Evolutionary conservation across 2,329 filamentous ascomycete species (phyloP).

Genomic region (Dactylellina drechsleri): DNA sequence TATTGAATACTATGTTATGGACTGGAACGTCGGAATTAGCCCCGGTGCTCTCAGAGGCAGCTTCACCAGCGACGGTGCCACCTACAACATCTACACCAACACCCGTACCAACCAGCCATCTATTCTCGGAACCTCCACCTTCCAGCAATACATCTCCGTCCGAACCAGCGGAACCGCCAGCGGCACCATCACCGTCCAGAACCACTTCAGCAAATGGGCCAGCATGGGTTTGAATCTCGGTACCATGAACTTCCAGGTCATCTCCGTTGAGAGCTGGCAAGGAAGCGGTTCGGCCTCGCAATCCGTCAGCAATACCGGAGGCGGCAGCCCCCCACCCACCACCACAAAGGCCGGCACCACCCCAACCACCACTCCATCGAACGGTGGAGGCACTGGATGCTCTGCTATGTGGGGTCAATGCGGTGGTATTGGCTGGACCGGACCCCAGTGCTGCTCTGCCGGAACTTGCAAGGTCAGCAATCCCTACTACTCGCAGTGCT

Average conservation of each 20-base stretch:
- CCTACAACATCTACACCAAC: constrained; percentile 63
- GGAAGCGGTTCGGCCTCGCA: constrained; percentile 66
- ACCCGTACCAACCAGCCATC: constrained; percentile 64
- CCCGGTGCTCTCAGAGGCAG: constrained; percentile 61
- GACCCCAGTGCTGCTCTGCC: constrained; percentile 60
- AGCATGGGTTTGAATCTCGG: constrained; percentile 65
- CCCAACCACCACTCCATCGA: constrained; percentile 1
- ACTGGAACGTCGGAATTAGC: constrained; percentile 62
- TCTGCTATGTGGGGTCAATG: constrained; percentile 60
- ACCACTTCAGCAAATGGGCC: constrained; percentile 69
- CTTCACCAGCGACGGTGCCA: constrained; percentile 61
- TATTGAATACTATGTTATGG: constrained; percentile 63
- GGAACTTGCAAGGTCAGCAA: constrained; percentile 60
- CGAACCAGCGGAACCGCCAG: constrained; percentile 65
- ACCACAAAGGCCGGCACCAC: constrained; percentile 9
- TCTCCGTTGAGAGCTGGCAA: constrained; percentile 68
- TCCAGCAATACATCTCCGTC: constrained; percentile 68
- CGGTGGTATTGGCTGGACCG: constrained; percentile 60
- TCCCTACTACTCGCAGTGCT: constrained; percentile 59
- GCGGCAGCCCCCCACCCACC: constrained; percentile 17
- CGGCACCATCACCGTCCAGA: constrained; percentile 66
- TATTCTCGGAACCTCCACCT: constrained; percentile 66
- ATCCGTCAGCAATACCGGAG: constrained; percentile 61
- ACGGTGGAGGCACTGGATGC: constrained; percentile 53
- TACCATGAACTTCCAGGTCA: constrained; percentile 67